Conservation (phyloP, 805 yeast species). For the Helenozyma baotianmanensis region DNA sequence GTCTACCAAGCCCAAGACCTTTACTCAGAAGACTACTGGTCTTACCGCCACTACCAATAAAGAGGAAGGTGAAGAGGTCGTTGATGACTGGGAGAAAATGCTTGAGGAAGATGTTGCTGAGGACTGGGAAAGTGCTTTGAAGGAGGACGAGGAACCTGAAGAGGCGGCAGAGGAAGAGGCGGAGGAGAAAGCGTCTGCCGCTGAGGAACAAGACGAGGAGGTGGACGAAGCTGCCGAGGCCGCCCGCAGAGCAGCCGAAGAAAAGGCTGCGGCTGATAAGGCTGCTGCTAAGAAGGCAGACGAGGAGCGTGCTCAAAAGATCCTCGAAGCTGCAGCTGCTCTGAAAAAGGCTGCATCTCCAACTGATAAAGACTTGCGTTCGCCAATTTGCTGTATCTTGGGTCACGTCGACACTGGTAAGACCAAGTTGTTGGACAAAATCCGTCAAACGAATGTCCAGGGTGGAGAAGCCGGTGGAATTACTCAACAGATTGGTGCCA, state of each 20-base stretch:
- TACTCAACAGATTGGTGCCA: conserved; percentile 99
- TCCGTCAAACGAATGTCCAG: conserved; percentile 98
- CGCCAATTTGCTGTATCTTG: conserved; percentile 97
- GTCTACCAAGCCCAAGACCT: conserved; percentile 43
- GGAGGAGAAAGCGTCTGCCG: conserved; percentile 4
- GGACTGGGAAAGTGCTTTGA: conserved; percentile 29
- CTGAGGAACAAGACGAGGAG: conserved; percentile 18
- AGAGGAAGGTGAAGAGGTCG: conserved; percentile 23
- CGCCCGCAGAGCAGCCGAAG: conserved; percentile 12
- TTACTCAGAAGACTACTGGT: conserved; percentile 24
- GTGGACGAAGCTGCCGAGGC: conserved; percentile 14
- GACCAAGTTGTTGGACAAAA: conserved; percentile 92
- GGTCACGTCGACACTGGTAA: conserved; percentile 99
- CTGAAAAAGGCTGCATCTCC: conserved; percentile 14
- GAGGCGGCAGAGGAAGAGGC: conserved; percentile 21
- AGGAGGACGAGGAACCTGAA: conserved; percentile 23
- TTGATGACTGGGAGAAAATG: conserved; percentile 18
- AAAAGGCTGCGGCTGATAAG: conserved; percentile 10
- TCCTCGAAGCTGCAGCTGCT: conserved; percentile 24
- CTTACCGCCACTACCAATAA: conserved; percentile 12
- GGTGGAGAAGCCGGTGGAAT: conserved; percentile 99
- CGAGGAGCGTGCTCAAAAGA: conserved; percentile 18
- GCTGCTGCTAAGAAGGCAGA: conserved; percentile 19
- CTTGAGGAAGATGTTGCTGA: conserved; percentile 57
- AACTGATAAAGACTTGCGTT: conserved; percentile 66